Evolutionary conservation across 2,329 filamentous ascomycete genomes (phyloP).

Genomic region (Penicillium sp.): DNA sequence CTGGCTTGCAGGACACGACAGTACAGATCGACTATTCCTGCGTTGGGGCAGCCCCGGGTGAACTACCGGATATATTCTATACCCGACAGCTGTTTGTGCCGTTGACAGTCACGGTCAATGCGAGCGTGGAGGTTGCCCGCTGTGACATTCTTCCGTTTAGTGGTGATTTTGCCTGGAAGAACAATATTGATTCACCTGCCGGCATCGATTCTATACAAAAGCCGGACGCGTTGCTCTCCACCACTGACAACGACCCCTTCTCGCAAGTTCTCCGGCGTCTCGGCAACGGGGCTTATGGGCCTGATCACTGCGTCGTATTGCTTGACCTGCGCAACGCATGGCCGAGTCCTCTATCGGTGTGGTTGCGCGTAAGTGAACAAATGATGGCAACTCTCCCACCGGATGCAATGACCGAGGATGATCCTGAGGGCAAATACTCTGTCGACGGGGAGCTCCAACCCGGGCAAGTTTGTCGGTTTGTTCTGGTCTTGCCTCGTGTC

Average conservation of each 20-base stretch:
- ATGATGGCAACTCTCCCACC: constrained; percentile 9
- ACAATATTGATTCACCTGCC: constrained; percentile 23
- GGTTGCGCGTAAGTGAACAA: constrained; percentile 50
- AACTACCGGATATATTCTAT: constrained; percentile 72
- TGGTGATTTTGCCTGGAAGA: constrained; percentile 65
- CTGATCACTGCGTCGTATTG: constrained; percentile 73
- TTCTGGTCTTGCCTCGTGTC: constrained; percentile 72
- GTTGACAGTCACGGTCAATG: constrained; percentile 85
- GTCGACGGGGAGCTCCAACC: constrained; percentile 53
- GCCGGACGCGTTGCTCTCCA: constrained; percentile 13
- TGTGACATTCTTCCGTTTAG: constrained; percentile 76
- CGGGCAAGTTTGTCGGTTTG: constrained; percentile 66
- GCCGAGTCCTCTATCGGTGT: constrained; percentile 73
- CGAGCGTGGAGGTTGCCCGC: constrained; percentile 76
- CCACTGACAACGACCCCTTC: constrained; percentile 42
- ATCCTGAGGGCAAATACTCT: constrained; percentile 26
- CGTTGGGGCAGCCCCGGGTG: constrained; percentile 67
- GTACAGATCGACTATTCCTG: constrained; percentile 85
- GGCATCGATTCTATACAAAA: constrained; percentile 4
- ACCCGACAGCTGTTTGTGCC: constrained; percentile 79
- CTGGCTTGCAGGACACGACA: constrained; percentile 73
- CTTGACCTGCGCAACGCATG: constrained; percentile 87
- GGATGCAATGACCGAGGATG: constrained; percentile 17
- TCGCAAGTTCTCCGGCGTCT: constrained; percentile 47
- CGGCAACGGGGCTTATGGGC: constrained; percentile 41